These are phyloP conservation scores for Diaporthe citri DNA, from an alignment of 2,329 filamentous ascomycete genomes.

Conservation along the genomic window DNA sequence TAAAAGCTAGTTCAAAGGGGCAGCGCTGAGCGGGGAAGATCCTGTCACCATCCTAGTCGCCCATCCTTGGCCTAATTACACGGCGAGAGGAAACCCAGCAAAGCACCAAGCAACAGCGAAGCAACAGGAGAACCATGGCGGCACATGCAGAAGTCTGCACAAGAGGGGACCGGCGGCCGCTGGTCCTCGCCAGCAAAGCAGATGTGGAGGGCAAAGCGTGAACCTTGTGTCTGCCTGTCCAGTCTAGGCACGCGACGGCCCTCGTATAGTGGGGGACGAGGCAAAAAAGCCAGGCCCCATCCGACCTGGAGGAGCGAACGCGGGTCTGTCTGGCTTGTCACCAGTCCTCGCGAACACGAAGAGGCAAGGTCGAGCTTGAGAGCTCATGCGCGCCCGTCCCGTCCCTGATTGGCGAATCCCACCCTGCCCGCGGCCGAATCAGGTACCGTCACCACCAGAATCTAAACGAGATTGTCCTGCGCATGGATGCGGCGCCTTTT, in stretches of 20 bases:
- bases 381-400: neutral
- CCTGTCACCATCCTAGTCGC: conserved; percentile 10
- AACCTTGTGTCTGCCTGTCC: neutral
- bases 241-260: conserved; percentile 12
- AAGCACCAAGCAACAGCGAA: neutral
- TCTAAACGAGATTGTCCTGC: conserved; percentile 32
- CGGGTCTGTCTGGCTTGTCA: conserved; percentile 2
- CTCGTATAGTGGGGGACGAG: conserved; percentile 1
- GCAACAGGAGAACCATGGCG: neutral
- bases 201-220: neutral
- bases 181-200: neutral
- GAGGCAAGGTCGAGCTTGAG: neutral
- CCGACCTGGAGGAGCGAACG: neutral
- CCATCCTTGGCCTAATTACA: conserved; percentile 31
- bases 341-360: conserved; percentile 24
- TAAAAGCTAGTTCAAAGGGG: conserved; percentile 27
- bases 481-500: conserved; percentile 20
- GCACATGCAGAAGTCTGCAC: neutral
- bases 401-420: conserved; percentile 28
- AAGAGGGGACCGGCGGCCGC: neutral
- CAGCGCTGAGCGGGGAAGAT: conserved; percentile 17
- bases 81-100: neutral
- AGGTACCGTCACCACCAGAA: conserved; percentile 26
- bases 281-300: neutral
- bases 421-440: conserved; percentile 17